These are phyloP conservation scores for Pseudopithomyces maydicus DNA, from an alignment of 2,329 filamentous ascomycete species.

Conservation along the genomic window DNA sequence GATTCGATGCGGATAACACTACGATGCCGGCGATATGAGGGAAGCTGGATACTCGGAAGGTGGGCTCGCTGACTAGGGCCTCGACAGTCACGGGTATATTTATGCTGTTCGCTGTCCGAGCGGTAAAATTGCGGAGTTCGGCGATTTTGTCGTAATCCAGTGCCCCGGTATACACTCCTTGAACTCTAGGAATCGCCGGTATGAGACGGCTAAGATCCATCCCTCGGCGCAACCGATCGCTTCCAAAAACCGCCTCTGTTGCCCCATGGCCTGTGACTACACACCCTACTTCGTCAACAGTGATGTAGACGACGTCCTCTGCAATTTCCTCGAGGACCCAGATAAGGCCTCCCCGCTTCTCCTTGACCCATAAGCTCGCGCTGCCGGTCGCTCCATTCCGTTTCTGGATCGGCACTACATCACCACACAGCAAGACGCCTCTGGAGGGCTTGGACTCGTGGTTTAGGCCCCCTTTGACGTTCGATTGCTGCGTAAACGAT, in stretches of 20 bases:
- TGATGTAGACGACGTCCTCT: slow-evolving; percentile 83
- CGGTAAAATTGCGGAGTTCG: slow-evolving; percentile 80
- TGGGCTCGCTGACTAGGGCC: slow-evolving; percentile 69
- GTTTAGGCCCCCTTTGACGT: slow-evolving; percentile 63
- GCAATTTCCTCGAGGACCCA: slow-evolving; percentile 99
- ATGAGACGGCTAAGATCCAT: slow-evolving; percentile 79
- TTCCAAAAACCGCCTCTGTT: slow-evolving; percentile 85
- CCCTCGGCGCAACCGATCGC: slow-evolving; percentile 67
- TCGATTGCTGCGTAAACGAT: slow-evolving; percentile 49
- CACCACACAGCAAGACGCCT: slow-evolving; percentile 90
- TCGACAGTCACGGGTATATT: slow-evolving; percentile 86
- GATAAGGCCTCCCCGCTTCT: slow-evolving; percentile 90
- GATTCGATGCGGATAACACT: slow-evolving; percentile 77
- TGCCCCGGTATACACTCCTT: slow-evolving; percentile 71
- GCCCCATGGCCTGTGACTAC: slow-evolving; percentile 74
- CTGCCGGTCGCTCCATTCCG: slow-evolving; percentile 90
- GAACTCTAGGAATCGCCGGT: slow-evolving; percentile 79
- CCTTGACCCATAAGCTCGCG: slow-evolving; percentile 97
- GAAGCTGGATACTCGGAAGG: slow-evolving; percentile 88
- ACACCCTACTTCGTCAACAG: slow-evolving; percentile 76
- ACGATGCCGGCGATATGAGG: slow-evolving; percentile 97
- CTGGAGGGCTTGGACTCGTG: slow-evolving; percentile 78
- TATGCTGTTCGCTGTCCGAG: slow-evolving; percentile 74
- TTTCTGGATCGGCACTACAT: slow-evolving; percentile 98
- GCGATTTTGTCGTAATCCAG: slow-evolving; percentile 79